Evolutionary conservation across 768 basidiomycete species (phyloP), one percentile per base, ranked within the genome.

Genomic region (Leccinum truebloodii): DNA sequence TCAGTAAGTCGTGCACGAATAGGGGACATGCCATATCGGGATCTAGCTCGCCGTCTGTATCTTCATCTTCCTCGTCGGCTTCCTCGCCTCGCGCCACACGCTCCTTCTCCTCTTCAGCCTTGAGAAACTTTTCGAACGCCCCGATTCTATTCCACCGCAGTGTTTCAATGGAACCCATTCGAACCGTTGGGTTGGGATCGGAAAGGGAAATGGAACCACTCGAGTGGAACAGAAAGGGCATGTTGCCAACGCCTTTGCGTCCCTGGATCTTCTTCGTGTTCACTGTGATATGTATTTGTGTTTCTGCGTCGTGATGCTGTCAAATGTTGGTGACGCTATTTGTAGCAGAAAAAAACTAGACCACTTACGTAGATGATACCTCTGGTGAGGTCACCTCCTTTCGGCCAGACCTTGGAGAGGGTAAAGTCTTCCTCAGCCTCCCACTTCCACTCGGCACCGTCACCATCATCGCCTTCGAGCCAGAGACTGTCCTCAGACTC

Each of bases 391-490:
- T 78, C 78, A 2, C 73, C 74, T 1, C 75, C 73, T 4, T 76
- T 72, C 0, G 80, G 78, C 86, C 88, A 91, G 4, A 82, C 83
- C 65, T 85, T 82, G 8, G 69, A 78, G 14, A 90, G 69, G 0
- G 82, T 81, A 52, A 83, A 80, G 62, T 89, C 88, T 66, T 88
- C 86, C 67, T 90, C 89, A 3, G 84, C 81, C 54, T 85, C 82
- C 89, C 88, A 90, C 46, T 77, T 79, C 83, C 87, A 89, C 9
- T 77, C 79, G 6, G 79, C 79, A 0, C 79, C 76, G 39, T 75
- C 77, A 1, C 75, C 75, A 0, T 69, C 64, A n/a, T 69, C 68
- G 2, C 8, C 18, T 9, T 71, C 68, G 28, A 72, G 61, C 63
- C 73, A 67, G 39, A 67, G 61, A 46, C 72, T 72, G 4, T 71